Conservation (phyloP, 2,329 filamentous ascomycete genomes). For the Akanthomyces muscarius region DNA sequence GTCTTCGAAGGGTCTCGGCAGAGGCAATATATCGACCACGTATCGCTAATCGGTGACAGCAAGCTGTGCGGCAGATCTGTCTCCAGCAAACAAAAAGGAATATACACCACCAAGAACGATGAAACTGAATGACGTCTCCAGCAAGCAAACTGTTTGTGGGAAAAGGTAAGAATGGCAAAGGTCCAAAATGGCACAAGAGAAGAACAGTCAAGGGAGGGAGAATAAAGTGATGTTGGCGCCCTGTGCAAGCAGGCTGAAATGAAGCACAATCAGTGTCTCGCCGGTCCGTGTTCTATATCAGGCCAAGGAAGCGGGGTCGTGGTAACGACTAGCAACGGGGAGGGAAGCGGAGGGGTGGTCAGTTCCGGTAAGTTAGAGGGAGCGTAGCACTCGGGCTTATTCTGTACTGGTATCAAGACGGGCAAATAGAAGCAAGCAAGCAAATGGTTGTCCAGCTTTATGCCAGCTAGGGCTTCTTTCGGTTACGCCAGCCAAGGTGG, state of each 20-base stretch:
- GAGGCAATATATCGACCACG: neutral
- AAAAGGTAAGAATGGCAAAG: neutral
- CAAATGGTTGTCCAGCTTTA: neutral
- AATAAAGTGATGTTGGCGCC: neutral
- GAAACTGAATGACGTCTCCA: neutral
- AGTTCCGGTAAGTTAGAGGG: neutral
- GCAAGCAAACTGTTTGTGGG: neutral
- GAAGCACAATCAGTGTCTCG: slow-evolving; percentile 5
- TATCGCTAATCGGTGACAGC: neutral
- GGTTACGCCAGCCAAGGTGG: neutral
- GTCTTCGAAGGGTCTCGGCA: neutral
- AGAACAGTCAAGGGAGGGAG: neutral
- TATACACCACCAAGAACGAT: neutral
- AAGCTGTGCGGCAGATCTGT: neutral
- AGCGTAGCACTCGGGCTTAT: neutral
- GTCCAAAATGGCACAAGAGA: neutral
- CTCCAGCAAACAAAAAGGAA: neutral
- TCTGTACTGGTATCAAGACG: neutral
- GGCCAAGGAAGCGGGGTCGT: slow-evolving; percentile 11
- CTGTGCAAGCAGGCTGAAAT: neutral
- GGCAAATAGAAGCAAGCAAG: neutral
- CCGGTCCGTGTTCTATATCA: slow-evolving; percentile 8
- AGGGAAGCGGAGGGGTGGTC: neutral
- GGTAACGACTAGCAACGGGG: slow-evolving; percentile 15
- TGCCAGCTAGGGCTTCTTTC: neutral